Base-by-base conservation (phyloP, 2,329 filamentous ascomycete species). In the Aureobasidium sp. region DNA sequence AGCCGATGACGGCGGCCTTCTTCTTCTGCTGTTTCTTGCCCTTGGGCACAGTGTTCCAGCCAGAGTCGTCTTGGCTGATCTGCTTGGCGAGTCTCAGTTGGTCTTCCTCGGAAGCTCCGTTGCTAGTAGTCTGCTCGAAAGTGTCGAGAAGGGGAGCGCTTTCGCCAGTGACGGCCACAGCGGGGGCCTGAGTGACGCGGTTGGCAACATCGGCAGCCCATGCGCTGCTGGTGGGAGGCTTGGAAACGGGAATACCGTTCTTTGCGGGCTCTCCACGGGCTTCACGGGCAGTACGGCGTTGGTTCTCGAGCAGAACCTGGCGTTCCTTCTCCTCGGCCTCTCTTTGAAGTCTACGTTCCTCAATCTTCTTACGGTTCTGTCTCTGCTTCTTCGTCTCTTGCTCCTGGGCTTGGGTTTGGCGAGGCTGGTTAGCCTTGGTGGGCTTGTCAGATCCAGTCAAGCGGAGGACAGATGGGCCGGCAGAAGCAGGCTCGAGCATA, bases 341-440 rank as follows among this genome's bases (percentile, higher is more conserved):
- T 34, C 89, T 85, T 62, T 84, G 81, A 34, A 81, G 79, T 80
- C 90, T 94, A 69, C 86, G 85, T 62, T 85, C 87, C 76, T 96
- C 91, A 41, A 84, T 86, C 85, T 96, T 97, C 79, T 88, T 85
- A 67, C 87, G 85, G 78, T 96, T 94, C 79, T 97, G 92, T 63
- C 91, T 87, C 79, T 96, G 90, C 81, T 97, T 97, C 87, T 97
- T 97, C 25, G 88, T 89, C 80, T 96, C 89, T 21, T 82, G 83
- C 53, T 83, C 81, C 73, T 90, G 85, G 66, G 83, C 72, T 61
- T 75, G 80, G 44, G 81, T 78, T 77, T 81, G 77, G 75, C 86
- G 86, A 64, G 83, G 79, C 76, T 87, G 83, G 71, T 82, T 74
- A 37, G 74, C 64, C 61, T 76, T 75, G 66, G 75, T 73, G 25